phyloP scores from a whole-genome alignment of 169 alveolate genomes.

The Plasmodium relictum region DNA sequence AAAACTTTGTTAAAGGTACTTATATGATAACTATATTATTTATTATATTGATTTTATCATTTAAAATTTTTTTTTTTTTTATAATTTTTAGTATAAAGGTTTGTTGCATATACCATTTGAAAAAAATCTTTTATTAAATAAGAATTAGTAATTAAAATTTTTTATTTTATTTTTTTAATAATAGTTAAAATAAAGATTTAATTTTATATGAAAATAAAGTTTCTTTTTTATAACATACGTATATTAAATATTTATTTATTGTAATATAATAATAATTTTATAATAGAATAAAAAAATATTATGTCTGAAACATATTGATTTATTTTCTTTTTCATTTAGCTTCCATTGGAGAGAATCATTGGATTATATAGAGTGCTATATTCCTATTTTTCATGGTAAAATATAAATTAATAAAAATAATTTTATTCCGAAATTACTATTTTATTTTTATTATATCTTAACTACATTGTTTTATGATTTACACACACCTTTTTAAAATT shows the following conservation, averaged over 20 bases:
- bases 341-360: conserved; percentile 74
- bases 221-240: too few relatives aligned
- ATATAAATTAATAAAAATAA: background rate
- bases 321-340: background rate
- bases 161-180: too few relatives aligned
- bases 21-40: too few relatives aligned
- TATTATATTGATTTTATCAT: too few relatives aligned
- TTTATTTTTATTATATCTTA: background rate
- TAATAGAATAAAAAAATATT: too few relatives aligned
- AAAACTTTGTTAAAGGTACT: conserved; percentile 53
- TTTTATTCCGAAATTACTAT: background rate
- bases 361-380: conserved; percentile 39
- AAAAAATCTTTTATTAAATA: conserved; percentile 20
- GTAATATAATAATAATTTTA: too few relatives aligned
- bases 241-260: too few relatives aligned
- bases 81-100: conserved; percentile 52
- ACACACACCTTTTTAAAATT: background rate
- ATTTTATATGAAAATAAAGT: too few relatives aligned
- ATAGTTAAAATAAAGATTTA: too few relatives aligned
- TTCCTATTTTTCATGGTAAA: conserved; percentile 74
- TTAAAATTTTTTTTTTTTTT: background rate
- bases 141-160: conserved; percentile 14
- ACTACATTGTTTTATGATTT: background rate
- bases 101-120: conserved; percentile 64
- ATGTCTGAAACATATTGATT: background rate